Evolutionary conservation across 1,139 yeast species (phyloP).

Genomic region (Insectozyma bohioensis): DNA sequence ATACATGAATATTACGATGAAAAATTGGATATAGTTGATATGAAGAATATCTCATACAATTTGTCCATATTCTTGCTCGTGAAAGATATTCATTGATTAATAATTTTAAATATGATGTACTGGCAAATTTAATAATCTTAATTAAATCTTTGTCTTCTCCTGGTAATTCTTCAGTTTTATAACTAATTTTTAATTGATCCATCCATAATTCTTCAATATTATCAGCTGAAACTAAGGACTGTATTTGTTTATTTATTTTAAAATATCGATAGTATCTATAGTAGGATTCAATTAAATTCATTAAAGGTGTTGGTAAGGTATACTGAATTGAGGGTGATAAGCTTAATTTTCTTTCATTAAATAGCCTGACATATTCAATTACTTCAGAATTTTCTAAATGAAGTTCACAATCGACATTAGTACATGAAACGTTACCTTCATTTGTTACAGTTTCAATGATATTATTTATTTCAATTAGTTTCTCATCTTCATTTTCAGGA

Average conservation of each 20-base stretch:
- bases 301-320: constrained; percentile 62
- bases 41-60: constrained; percentile 36
- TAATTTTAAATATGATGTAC: constrained; percentile 29
- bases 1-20: constrained; percentile 75
- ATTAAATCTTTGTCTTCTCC: constrained; percentile 37
- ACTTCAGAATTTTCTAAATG: constrained; percentile 33
- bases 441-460: constrained; percentile 6
- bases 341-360: constrained; percentile 55
- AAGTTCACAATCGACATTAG: constrained; percentile 11
- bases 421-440: constrained; percentile 3
- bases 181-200: constrained; percentile 26
- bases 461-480: constrained; percentile 13
- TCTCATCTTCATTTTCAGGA: constrained; percentile 12
- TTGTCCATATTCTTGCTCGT: constrained; percentile 42
- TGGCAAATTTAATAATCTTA: constrained; percentile 38
- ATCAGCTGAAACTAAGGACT: constrained; percentile 20
- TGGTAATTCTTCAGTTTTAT: constrained; percentile 30
- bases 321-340: constrained; percentile 76
- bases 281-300: constrained; percentile 57
- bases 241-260: constrained; percentile 24
- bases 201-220: constrained; percentile 25
- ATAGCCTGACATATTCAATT: constrained; percentile 49
- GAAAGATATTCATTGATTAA: constrained; percentile 30
- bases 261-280: constrained; percentile 36
- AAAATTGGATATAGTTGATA: constrained; percentile 48